Evolutionary conservation across 306 rosid species (phyloP).

Genomic region (Canavalia ensiformis): DNA sequence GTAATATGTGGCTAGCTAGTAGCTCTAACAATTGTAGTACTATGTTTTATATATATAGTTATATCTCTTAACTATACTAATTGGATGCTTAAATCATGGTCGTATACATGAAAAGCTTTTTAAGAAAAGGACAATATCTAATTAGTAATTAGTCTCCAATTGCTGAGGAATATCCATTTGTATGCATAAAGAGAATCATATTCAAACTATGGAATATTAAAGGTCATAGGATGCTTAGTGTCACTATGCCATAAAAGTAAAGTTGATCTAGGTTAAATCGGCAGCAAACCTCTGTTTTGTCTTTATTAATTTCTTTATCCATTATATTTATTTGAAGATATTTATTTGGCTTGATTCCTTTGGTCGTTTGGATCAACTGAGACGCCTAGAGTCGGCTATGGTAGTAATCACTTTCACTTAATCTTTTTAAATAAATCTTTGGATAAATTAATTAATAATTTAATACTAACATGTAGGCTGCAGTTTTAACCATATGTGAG

Average conservation of each 20-base stretch:
- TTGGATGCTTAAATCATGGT: too few species aligned
- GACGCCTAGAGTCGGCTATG: conserved; percentile 15
- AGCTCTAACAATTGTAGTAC: too few species aligned
- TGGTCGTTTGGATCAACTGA: conserved; percentile 43
- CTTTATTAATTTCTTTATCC: conserved; percentile 27
- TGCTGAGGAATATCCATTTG: too few species aligned
- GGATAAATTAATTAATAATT: neutral
- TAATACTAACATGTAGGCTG: conserved; percentile 1
- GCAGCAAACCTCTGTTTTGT: conserved; percentile 30
- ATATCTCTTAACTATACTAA: too few species aligned
- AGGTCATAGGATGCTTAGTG: conserved; percentile 18
- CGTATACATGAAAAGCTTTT: too few species aligned
- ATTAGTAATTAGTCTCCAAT: too few species aligned
- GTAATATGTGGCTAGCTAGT: too few species aligned
- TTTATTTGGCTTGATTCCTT: conserved; percentile 48
- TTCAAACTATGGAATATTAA: neutral
- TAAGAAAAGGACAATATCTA: too few species aligned
- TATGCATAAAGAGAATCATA: neutral
- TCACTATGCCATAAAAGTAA: neutral
- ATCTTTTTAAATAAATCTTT: neutral
- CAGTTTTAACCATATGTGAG: neutral
- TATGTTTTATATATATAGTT: too few species aligned
- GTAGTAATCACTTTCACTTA: neutral
- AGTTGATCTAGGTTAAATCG: conserved; percentile 34
- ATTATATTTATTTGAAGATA: conserved; percentile 32